Percentiles rank a stretch among this genome's conserved stretches.
These are phyloP conservation scores for Candida easanensis DNA, from an alignment of 805 yeast genomes.

Conservation along the genomic window DNA sequence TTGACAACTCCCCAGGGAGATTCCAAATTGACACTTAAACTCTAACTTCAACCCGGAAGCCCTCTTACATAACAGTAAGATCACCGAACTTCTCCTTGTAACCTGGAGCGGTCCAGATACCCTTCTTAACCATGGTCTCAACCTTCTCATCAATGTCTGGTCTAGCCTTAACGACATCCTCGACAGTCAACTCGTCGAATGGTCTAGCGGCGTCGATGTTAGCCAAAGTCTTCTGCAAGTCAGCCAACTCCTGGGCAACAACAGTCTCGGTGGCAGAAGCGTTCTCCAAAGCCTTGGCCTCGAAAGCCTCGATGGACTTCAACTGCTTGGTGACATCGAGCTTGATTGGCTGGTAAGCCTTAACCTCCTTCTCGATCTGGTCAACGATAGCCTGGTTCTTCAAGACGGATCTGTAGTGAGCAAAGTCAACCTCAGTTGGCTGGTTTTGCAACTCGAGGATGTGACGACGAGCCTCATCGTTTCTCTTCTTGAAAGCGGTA, in stretches of 20 bases:
- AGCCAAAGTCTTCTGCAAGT: constrained; percentile 81
- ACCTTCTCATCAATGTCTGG: constrained; percentile 98
- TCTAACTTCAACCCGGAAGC: constrained; percentile 2
- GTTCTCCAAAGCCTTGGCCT: constrained; percentile 91
- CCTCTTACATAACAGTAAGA: constrained; percentile 78
- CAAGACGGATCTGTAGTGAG: constrained; percentile 72
- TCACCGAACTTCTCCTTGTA: constrained; percentile 98
- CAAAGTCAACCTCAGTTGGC: constrained; percentile 76
- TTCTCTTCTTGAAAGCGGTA: constrained; percentile 94
- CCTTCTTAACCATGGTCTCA: constrained; percentile 89
- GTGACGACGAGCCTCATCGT: constrained; percentile 93
- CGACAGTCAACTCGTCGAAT: constrained; percentile 93
- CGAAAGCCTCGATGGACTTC: constrained; percentile 89
- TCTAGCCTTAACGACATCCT: constrained; percentile 90
- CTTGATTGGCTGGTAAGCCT: constrained; percentile 76
- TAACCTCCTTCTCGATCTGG: constrained; percentile 76
- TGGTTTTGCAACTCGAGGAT: constrained; percentile 68
- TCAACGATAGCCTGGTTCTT: constrained; percentile 78
- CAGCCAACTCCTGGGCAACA: constrained; percentile 81
- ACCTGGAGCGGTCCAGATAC: constrained; percentile 97
- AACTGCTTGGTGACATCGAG: constrained; percentile 86
- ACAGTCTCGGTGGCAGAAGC: constrained; percentile 91
- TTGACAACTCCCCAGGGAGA: constrained; percentile 7
- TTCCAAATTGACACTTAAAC: not conserved
- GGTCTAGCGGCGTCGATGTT: constrained; percentile 98